Evolutionary conservation across 2,329 filamentous ascomycete genomes (phyloP).

Genomic region (Epichloe glyceriae): DNA sequence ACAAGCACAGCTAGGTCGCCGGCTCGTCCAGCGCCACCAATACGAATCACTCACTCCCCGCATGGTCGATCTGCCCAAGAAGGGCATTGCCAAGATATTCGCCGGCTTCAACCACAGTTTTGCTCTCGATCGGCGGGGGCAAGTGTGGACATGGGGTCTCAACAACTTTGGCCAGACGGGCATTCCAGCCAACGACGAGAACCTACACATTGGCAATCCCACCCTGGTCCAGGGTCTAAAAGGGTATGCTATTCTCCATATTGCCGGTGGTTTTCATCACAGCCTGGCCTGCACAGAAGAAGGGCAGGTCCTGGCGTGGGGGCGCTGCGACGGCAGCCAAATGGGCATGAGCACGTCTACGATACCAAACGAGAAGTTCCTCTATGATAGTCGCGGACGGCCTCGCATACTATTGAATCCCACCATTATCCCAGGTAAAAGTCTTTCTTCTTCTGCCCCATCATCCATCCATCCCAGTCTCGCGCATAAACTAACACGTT

Average conservation of each 20-base stretch:
- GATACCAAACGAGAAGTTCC: conserved; percentile 3
- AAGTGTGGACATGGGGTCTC: conserved; percentile 55
- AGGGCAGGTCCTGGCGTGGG: conserved; percentile 32
- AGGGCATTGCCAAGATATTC: conserved; percentile 26
- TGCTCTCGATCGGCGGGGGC: conserved; percentile 49
- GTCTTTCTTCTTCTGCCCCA: background rate
- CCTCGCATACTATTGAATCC: conserved; percentile 5
- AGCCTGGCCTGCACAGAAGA: conserved; percentile 30
- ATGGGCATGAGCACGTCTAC: conserved; percentile 6
- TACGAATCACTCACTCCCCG: conserved; percentile 33
- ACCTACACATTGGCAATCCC: conserved; percentile 29
- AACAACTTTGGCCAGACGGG: conserved; percentile 62
- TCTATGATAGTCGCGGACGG: conserved; percentile 4
- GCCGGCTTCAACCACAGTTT: conserved; percentile 58
- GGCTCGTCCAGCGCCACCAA: conserved; percentile 35
- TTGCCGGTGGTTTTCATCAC: conserved; percentile 32
- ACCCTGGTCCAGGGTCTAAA: conserved; percentile 34
- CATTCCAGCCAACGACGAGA: conserved; percentile 36
- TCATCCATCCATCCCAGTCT: background rate
- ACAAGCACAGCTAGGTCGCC: conserved; percentile 39
- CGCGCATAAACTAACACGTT: background rate
- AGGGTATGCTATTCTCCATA: conserved; percentile 38
- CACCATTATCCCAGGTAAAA: conserved; percentile 17
- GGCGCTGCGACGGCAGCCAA: conserved; percentile 28
- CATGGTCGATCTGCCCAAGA: conserved; percentile 11